phyloP scores from a whole-genome alignment of 805 yeast species.

The Candida ponderosae region DNA sequence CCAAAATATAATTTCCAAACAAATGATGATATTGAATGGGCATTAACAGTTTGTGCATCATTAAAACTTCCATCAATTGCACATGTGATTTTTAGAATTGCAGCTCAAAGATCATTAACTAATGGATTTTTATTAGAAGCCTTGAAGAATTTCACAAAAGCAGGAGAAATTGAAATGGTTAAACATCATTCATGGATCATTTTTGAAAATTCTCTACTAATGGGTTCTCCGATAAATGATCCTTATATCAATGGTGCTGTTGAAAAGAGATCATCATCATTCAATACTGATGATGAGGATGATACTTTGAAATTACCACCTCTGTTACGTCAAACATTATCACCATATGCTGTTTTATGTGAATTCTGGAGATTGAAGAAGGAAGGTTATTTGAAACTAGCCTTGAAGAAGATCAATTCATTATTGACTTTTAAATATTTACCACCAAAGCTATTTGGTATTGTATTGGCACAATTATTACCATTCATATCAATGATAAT shows the following conservation, averaged over 20 bases:
- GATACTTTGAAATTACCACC: constrained; percentile 34
- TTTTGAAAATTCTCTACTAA: constrained; percentile 50
- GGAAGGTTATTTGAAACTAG: constrained; percentile 18
- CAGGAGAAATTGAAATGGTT: constrained; percentile 47
- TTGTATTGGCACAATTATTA: constrained; percentile 39
- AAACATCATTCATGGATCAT: constrained; percentile 49
- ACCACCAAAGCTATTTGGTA: constrained; percentile 42
- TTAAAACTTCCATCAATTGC: constrained; percentile 54
- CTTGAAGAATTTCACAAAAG: constrained; percentile 52
- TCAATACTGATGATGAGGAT: constrained; percentile 19
- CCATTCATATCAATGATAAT: constrained; percentile 28
- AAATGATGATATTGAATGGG: constrained; percentile 78
- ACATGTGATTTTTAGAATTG: constrained; percentile 36
- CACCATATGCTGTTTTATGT: constrained; percentile 63
- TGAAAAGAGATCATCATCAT: constrained; percentile 24
- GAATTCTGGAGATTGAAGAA: constrained; percentile 34
- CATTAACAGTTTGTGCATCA: constrained; percentile 63
- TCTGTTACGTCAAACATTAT: constrained; percentile 54
- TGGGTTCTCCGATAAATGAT: constrained; percentile 49
- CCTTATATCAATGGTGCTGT: constrained; percentile 44
- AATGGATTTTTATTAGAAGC: constrained; percentile 42
- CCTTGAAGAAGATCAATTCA: constrained; percentile 25
- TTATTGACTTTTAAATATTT: constrained; percentile 44
- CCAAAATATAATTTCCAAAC: constrained; percentile 55
- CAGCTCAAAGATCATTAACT: constrained; percentile 18